Base-by-base conservation (phyloP, 108 stramenopile species). In the Schizochytrium sp. region DNA sequence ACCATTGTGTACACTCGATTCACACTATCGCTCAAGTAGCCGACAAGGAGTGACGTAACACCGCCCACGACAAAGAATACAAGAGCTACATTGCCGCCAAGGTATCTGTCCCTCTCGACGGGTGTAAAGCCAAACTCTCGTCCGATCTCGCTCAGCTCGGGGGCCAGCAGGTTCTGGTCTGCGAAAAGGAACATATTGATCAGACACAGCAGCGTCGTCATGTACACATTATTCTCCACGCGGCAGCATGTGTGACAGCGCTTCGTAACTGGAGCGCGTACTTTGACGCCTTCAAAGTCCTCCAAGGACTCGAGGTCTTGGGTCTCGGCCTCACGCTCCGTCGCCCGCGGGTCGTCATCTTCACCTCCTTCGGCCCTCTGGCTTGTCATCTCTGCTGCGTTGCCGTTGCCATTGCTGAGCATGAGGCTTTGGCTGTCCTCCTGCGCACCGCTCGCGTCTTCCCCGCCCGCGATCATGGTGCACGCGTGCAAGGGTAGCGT, bases 151-250 rank as follows among this genome's bases (percentile, higher is more conserved):
- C 48, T 83, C 48, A 83, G 51, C 48, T 83, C 51, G 10, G 76
- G 76, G 6, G 76, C 76, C 25, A 83, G 45, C 45, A 83, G 51
- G 51, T 83, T 83, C 51, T 83, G 76, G 76, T 83, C 76, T 16
- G 76, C 76, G 28, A 83, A 83, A 23, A 83, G 76, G 25, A 83
- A 53, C 45, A 83, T 83, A 45, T 83, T 83, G 76, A 83, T 83
- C 51, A 47, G 25, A 23, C 45, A 53, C 51, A 83, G 51, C 25
- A 83, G 76, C 45, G 23, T 45, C n/a, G 76, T 83, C 12, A 12
- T 23, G 76, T 83, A 83, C 76, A 83, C 25, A 23, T 69, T 69
- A 18, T 18, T 69, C 2, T 69, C 41, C 63, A 69, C 63, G 10
- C 21, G 63, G 3, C 25, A 69, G 8, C 63, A 69, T 18, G 63